Base-by-base conservation (phyloP, 805 yeast species). In the Metschnikowia colocasiae region DNA sequence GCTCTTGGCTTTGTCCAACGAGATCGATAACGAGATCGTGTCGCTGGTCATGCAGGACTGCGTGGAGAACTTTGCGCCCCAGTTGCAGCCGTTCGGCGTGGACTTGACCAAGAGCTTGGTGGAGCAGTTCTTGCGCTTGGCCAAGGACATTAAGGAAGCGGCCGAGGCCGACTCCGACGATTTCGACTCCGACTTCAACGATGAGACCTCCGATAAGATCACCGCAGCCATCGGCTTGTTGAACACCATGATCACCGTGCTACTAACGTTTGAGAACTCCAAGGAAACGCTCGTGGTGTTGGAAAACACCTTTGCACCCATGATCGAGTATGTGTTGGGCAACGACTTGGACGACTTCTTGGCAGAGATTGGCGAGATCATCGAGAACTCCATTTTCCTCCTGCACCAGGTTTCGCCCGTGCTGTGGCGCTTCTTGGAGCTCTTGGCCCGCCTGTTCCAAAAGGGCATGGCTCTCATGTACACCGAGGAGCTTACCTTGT, bases 31-130 rank as follows among this genome's bases (percentile, higher is more conserved):
- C 48, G 99, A 94, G 60, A 79, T 90, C 1, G 77, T 94, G 25
- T 81, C 95, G 19, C 86, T 85, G 20, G 96, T 92, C 6, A 89
- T 92, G 85, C 98, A 92, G 71, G 97, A 91, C 58, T 85, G 94
- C 62, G 97, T 92, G 26, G 97, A 91, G 60, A 81, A 79, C 49
- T 94, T 85, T 65, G 78, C 95, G 4, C 87, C 83, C 54, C 95
- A 92, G 65, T 74, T 92, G 56, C 94, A 60, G 32, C 66, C 65
- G 6, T 61, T 62, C 38, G 67, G 67, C 4, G 60, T 61, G 23
- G 59, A 55, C 38, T 55, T 62, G 48, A 61, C 59, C 63, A 52
- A 57, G 36, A 61, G 55, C 31, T 54, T 62, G 45, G 63, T 58
- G n/a, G 59, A 54, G 42, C 65, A 60, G 46, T 62, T 62, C 33